Conservation (phyloP, 2,329 filamentous ascomycete genomes). For the Pestalotiopsis sp. region DNA sequence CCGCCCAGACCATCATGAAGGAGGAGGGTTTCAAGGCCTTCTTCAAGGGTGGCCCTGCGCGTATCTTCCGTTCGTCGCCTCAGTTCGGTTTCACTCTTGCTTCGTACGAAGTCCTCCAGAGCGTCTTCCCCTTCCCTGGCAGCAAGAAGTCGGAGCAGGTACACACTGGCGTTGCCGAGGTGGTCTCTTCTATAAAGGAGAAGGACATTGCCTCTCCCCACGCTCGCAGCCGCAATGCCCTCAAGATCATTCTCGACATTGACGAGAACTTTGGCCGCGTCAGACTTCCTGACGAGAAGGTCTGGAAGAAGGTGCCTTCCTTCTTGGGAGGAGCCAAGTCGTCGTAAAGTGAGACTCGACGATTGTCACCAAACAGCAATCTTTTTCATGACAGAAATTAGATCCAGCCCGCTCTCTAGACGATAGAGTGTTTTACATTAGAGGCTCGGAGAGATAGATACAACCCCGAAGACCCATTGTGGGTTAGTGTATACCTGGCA, state of each 20-base stretch:
- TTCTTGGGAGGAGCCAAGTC: constrained; percentile 44
- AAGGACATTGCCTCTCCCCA: constrained; percentile 58
- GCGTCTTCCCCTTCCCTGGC: constrained; percentile 77
- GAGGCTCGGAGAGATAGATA: neutral
- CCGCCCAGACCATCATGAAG: constrained; percentile 78
- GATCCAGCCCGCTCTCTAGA: neutral
- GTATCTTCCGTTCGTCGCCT: constrained; percentile 91
- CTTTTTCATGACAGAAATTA: neutral
- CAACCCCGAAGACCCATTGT: neutral
- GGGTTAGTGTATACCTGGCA: neutral
- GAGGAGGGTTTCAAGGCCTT: constrained; percentile 96
- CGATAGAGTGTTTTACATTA: neutral
- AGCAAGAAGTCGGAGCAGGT: constrained; percentile 51
- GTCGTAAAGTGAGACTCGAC: neutral
- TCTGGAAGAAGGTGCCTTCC: constrained; percentile 56
- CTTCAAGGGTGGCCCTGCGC: constrained; percentile 97
- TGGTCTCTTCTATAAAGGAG: constrained; percentile 63
- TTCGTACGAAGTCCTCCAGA: constrained; percentile 90
- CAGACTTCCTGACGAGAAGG: constrained; percentile 57
- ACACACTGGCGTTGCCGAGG: constrained; percentile 63
- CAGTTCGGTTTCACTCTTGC: constrained; percentile 98
- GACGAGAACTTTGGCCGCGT: constrained; percentile 89
- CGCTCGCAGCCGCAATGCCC: constrained; percentile 76
- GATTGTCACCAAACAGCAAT: neutral
- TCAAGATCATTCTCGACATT: constrained; percentile 94